Evolutionary conservation across 108 stramenopile species (phyloP), one percentile per base, ranked within the genome.

Genomic region (Schizochytrium sp.): DNA sequence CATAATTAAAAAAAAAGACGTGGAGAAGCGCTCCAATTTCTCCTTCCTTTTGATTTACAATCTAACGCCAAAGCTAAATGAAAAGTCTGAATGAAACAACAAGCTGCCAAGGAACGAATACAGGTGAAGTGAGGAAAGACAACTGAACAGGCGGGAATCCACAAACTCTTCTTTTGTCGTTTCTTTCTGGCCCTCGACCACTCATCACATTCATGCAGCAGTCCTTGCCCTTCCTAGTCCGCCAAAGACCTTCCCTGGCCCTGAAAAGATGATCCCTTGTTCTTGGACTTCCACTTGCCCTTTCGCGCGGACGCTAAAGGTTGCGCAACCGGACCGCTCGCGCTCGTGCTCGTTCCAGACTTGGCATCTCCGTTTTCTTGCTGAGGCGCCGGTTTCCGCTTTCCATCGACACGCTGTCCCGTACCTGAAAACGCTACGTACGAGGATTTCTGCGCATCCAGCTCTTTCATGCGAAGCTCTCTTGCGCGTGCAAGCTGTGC

Each of bases 251-350:
- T 83, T 8, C 76, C 76, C 76, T 83, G 23, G 76, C 76, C 76
- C n/a, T 28, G 6, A 4, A 83, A 83, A 25, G 76, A 47, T 6
- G 6, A 21, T 10, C 76, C 76, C 51, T 83, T 47, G 76, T 10
- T 83, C 76, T 83, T 83, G n/a, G 76, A 83, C 51, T 83, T 83
- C 76, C 76, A 83, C 23, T 83, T 83, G 25, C 76, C 76, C 25
- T 28, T 47, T 6, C 76, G 45, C 48, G 4, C 76, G 28, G 18
- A 45, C n/a, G 76, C 76, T 4, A 83, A 14, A 6, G 45, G 45
- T 4, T 23, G 23, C 18, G 76, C 76, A 6, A 53, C 51, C 43
- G 63, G 63, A 18, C 25, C 28, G 19, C 23, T 23, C 23, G 34
- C 16, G 2, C 21, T 41, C 29, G 45, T 45, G n/a, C 10, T 23